Base-by-base conservation (phyloP, 2,329 filamentous ascomycete genomes). In the Hypomyces perniciosus region DNA sequence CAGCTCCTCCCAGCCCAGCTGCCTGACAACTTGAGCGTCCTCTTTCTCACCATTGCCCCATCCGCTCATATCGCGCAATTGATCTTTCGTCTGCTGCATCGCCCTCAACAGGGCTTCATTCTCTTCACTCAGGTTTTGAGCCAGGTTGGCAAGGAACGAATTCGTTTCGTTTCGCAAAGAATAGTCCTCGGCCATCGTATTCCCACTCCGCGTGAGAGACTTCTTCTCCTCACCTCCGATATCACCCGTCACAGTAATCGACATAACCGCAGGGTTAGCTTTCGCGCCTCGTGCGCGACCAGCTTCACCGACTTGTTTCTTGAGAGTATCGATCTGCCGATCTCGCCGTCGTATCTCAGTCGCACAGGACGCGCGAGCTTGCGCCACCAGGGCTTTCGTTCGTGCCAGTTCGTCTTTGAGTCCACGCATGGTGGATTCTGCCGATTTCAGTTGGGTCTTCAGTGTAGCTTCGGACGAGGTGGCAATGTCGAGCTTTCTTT, bases 281-380 rank as follows among this genome's bases (percentile, higher is more conserved):
- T 72, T 74, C 41, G 76, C 75, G 38, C 82, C 81, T 61, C 78
- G 77, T 57, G 78, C 82, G 56, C 82, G 79, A 43, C 77, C 81
- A 62, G 80, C 79, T 48, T 93, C 88, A 3, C 82, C 78, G 55
- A 97, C 77, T 64, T 96, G 90, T 59, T 85, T 86, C 74, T 96
- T 97, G 56, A 99, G 75, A 38, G 84, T 84, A 56, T 95, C 88
- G 57, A 97, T 85, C 68, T 96, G 88, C 41, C 90, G 77, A 64
- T 99, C 93, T 39, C 92, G 83, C 63, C 95, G 92, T 54, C 92
- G 84, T 42, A 96, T 81, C 63, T 99, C 93, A 58, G 90, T 95
- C 45, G 90, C 85, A 68, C 91, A 97, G 56, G 91, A 85, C 6
- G 86, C 82, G 54, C 92, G 84, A 2, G 93, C 86, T 68, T 97